These are phyloP conservation scores for Pseudohyphozyma bogoriensis DNA, from an alignment of 768 basidiomycete species.

Conservation along the genomic window DNA sequence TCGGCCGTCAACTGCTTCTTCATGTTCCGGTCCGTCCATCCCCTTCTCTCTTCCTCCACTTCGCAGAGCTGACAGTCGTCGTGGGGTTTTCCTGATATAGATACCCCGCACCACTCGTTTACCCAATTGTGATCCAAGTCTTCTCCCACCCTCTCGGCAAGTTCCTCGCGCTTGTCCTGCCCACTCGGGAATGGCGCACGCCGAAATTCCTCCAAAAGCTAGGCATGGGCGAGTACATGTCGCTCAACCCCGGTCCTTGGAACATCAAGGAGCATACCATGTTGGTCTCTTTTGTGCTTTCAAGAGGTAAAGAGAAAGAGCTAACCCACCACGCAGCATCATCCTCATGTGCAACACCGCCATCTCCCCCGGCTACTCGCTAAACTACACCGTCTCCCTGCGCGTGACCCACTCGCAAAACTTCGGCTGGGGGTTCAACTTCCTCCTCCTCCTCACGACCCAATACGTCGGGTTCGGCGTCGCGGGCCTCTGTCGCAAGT, in stretches of 20 bases:
- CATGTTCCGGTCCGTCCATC: slow-evolving; percentile 59
- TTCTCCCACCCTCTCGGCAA: slow-evolving; percentile 85
- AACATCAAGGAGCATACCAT: slow-evolving; percentile 91
- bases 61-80: neutral
- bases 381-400: slow-evolving; percentile 72
- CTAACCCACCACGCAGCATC: too few species aligned
- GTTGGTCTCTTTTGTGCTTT: too few species aligned
- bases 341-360: slow-evolving; percentile 77
- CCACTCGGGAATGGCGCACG: slow-evolving; percentile 54
- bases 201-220: slow-evolving; percentile 48
- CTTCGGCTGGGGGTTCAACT: slow-evolving; percentile 68
- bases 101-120: slow-evolving; percentile 67
- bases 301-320: too few species aligned
- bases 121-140: slow-evolving; percentile 73
- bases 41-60: neutral
- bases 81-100: neutral
- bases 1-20: slow-evolving; percentile 81
- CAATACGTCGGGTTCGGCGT: slow-evolving; percentile 88
- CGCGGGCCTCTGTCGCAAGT: slow-evolving; percentile 77
- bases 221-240: slow-evolving; percentile 46
- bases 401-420: slow-evolving; percentile 61
- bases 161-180: slow-evolving; percentile 71
- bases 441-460: slow-evolving; percentile 70
- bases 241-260: slow-evolving; percentile 91
- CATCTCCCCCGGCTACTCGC: slow-evolving; percentile 47